Evolutionary conservation across 2,329 filamentous ascomycete species (phyloP).

Genomic region (Neonectria magnoliae): DNA sequence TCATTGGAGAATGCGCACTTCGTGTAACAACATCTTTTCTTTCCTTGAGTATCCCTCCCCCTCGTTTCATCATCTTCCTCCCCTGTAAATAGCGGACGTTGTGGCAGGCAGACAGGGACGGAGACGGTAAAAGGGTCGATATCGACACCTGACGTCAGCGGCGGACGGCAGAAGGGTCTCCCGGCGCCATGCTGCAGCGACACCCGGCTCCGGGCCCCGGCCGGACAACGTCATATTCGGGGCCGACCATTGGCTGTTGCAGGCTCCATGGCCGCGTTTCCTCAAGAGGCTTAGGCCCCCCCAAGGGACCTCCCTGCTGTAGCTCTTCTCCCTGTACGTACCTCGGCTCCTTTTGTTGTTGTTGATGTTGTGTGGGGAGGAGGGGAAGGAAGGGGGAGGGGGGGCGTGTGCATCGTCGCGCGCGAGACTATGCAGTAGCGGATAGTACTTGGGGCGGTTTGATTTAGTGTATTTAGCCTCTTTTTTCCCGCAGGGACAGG

Average conservation of each 20-base stretch:
- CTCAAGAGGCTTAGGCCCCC: background rate
- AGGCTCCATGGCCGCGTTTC: slow-evolving; percentile 5
- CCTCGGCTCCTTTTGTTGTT: slow-evolving; percentile 8
- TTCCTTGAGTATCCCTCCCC: background rate
- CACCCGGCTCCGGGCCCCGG: slow-evolving; percentile 38
- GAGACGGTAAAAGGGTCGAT: background rate
- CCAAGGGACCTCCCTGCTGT: no score
- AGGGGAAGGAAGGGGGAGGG: background rate
- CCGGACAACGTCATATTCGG: slow-evolving; percentile 38
- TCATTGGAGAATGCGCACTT: no score
- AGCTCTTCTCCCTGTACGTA: background rate
- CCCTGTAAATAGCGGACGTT: background rate
- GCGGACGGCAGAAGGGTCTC: slow-evolving; percentile 37
- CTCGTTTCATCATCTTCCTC: background rate
- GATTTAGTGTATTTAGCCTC: slow-evolving; percentile 33
- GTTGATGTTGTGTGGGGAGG: slow-evolving; percentile 1
- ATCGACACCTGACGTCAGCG: slow-evolving; percentile 42
- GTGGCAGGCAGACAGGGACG: no score
- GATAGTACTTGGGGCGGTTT: slow-evolving; percentile 23
- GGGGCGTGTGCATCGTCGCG: background rate
- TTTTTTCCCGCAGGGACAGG: slow-evolving; percentile 27
- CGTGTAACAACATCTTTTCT: background rate
- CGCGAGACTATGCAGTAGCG: slow-evolving; percentile 11
- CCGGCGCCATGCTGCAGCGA: slow-evolving; percentile 31
- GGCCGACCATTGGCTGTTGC: slow-evolving; percentile 33